A percentile compares a stretch with the other conserved stretches of the same genome.
Evolutionary conservation across 345 rosid genomes (phyloP).

Genomic region (Kernera saxatilis): DNA sequence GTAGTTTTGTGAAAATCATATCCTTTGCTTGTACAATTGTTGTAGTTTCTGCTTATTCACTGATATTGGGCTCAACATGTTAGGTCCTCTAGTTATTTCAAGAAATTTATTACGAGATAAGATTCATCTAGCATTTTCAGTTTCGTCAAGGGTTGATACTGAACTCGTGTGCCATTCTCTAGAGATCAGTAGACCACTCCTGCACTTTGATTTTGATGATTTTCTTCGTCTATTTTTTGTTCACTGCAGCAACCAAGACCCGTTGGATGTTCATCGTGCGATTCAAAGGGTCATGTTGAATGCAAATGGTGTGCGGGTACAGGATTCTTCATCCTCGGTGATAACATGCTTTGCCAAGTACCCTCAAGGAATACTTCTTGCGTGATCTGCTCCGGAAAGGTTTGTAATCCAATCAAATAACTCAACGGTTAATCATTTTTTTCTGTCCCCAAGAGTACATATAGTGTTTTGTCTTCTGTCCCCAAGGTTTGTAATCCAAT

Average conservation of each 20-base stretch:
- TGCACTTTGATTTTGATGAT: background rate
- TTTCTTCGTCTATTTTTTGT: background rate
- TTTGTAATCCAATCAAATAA: constrained; percentile 2
- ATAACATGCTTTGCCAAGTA: constrained; percentile 92
- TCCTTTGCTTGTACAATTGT: background rate
- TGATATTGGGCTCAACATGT: background rate
- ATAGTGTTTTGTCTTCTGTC: too few relatives aligned
- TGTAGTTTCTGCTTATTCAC: background rate
- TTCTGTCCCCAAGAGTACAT: background rate
- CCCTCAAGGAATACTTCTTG: constrained; percentile 84
- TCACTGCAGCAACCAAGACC: constrained; percentile 80
- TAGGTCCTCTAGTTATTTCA: too few relatives aligned
- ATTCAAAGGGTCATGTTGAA: constrained; percentile 65
- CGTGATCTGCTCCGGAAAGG: constrained; percentile 83
- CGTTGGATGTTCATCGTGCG: constrained; percentile 57
- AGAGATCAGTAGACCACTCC: background rate
- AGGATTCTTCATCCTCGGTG: constrained; percentile 82
- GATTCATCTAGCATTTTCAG: background rate
- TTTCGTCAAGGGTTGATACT: background rate
- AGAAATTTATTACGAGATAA: background rate
- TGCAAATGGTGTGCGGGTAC: constrained; percentile 95
- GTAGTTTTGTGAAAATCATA: background rate
- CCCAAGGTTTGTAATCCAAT: too few relatives aligned
- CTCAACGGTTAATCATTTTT: background rate
- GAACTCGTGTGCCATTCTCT: background rate